Conservation (phyloP, 2,329 filamentous ascomycete genomes). For the Epicoccum nigrum region DNA sequence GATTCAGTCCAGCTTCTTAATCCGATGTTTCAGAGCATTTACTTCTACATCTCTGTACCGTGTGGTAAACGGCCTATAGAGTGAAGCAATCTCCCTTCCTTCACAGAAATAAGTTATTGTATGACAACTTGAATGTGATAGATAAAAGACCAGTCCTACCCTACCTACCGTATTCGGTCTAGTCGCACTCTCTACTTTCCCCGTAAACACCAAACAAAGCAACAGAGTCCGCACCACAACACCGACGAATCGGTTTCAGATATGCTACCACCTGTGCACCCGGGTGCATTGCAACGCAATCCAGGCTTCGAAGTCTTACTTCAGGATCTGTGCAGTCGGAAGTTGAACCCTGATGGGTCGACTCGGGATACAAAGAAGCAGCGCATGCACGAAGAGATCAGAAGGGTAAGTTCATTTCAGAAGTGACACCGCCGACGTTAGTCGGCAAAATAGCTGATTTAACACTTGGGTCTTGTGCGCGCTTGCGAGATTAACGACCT, state of each 20-base stretch:
- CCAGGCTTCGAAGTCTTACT: constrained; percentile 55
- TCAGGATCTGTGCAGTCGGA: constrained; percentile 51
- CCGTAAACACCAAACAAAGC: constrained; percentile 17
- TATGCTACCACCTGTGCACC: constrained; percentile 53
- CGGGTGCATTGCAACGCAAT: constrained; percentile 46
- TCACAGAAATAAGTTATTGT: too few species aligned
- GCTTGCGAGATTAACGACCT: too few species aligned
- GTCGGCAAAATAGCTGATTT: too few species aligned
- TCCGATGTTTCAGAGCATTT: too few species aligned
- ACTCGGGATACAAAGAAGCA: constrained; percentile 51
- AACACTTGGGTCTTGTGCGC: background rate
- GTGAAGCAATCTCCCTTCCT: too few species aligned
- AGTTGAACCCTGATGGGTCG: constrained; percentile 53
- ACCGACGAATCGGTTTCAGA: background rate
- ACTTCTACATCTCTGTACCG: too few species aligned
- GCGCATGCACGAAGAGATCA: constrained; percentile 49
- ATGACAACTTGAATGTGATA: too few species aligned
- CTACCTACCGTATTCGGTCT: background rate
- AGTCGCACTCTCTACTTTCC: constrained; percentile 3
- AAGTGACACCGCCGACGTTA: too few species aligned
- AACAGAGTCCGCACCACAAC: background rate
- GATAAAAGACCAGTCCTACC: too few species aligned
- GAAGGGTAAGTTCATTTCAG: constrained; percentile 48
- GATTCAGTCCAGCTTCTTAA: too few species aligned
- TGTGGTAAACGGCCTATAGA: too few species aligned